Evolutionary conservation across 2,329 filamentous ascomycete species (phyloP).

Genomic region (Talaromyces sp.): DNA sequence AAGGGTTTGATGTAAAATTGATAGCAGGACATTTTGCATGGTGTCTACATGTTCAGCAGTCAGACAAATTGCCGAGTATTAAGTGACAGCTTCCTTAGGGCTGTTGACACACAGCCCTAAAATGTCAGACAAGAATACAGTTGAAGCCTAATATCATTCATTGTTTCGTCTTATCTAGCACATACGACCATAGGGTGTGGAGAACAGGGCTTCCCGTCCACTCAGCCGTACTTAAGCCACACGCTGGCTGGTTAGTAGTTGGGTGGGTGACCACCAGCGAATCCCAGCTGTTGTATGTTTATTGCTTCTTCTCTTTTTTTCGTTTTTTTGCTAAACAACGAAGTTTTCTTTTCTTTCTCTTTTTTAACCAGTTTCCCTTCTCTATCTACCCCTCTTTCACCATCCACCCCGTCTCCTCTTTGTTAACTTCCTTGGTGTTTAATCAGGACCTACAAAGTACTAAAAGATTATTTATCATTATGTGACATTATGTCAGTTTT

Average conservation of each 20-base stretch:
- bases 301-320: neutral
- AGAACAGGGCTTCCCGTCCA: conserved; percentile 3
- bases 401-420: no score
- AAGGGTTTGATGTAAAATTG: neutral
- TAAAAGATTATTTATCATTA: no score
- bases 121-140: neutral
- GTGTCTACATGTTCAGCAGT: neutral
- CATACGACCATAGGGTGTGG: conserved; percentile 5
- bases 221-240: conserved; percentile 5
- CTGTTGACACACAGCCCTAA: neutral
- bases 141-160: neutral
- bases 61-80: neutral
- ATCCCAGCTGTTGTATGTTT: conserved; percentile 4
- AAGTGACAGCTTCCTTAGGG: neutral
- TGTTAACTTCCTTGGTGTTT: no score
- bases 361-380: no score
- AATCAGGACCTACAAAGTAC: no score
- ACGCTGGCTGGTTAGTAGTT: conserved; percentile 3
- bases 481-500: no score
- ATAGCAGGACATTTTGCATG: neutral
- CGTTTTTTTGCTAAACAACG: neutral
- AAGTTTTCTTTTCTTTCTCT: neutral
- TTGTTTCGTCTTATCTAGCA: neutral
- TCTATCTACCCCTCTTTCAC: no score
- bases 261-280: conserved; percentile 4